Conservation (phyloP, 2,329 filamentous ascomycete species). For the Orbilia blumenaviensis region DNA sequence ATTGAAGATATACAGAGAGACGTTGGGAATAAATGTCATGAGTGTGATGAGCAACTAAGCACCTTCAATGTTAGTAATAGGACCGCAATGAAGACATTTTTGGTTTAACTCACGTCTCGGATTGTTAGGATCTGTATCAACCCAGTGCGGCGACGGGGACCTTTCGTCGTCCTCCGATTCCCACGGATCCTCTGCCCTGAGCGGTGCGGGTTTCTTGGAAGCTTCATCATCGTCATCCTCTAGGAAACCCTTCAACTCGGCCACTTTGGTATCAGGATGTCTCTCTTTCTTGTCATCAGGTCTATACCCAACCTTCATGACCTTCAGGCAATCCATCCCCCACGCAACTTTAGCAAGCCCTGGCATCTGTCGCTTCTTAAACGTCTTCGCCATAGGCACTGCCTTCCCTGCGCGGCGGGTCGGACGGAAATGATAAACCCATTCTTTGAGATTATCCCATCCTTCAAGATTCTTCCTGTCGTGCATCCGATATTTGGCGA, state of each 20-base stretch:
- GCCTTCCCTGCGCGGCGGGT: conserved; percentile 65
- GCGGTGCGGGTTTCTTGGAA: background rate
- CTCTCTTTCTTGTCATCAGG: conserved; percentile 50
- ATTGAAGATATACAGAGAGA: conserved; percentile 66
- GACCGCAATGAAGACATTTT: background rate
- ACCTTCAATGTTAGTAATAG: background rate
- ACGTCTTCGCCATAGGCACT: conserved; percentile 66
- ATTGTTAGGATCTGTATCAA: conserved; percentile 49
- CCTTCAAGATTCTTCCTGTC: conserved; percentile 63
- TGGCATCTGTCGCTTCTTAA: conserved; percentile 65
- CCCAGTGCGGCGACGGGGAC: conserved; percentile 40
- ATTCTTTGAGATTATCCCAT: conserved; percentile 64
- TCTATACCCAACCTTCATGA: conserved; percentile 59
- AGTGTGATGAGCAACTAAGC: conserved; percentile 60
- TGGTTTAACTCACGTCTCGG: conserved; percentile 25
- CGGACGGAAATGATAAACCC: conserved; percentile 64
- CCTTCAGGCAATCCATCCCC: conserved; percentile 66
- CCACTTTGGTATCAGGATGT: conserved; percentile 62
- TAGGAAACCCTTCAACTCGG: conserved; percentile 65
- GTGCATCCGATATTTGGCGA: conserved; percentile 67
- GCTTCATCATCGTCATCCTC: conserved; percentile 35
- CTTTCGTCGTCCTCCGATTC: conserved; percentile 26
- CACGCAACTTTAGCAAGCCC: conserved; percentile 66
- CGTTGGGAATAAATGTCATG: conserved; percentile 66
- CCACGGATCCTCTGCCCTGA: conserved; percentile 18